Percentiles rank a stretch among this genome's conserved stretches.
These are phyloP conservation scores for Rhododendron kiyosumense DNA, from an alignment of 148 eudicot species.

Conservation along the genomic window DNA sequence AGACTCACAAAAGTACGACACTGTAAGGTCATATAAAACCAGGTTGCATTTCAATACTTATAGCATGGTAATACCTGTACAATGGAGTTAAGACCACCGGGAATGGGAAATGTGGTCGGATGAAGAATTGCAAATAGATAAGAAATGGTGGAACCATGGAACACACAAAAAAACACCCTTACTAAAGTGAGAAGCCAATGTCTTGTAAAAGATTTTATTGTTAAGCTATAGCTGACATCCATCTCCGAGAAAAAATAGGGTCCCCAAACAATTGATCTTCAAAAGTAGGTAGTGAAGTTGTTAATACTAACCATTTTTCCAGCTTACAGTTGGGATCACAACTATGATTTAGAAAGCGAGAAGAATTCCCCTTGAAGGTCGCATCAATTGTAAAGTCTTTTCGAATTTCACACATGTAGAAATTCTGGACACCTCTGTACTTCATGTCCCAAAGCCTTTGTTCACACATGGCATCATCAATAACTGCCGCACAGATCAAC, in stretches of 20 bases:
- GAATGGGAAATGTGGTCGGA: neutral
- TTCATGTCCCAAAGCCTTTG: slow-evolving; percentile 97
- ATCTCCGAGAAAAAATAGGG: neutral
- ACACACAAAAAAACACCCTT: neutral
- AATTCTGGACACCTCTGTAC: slow-evolving; percentile 55
- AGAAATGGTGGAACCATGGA: neutral
- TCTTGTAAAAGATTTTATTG: neutral
- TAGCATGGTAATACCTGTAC: neutral
- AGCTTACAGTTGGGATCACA: slow-evolving; percentile 94
- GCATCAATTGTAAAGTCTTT: slow-evolving; percentile 94
- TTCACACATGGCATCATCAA: slow-evolving; percentile 76
- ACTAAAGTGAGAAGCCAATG: neutral
- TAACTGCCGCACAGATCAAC: slow-evolving; percentile 43
- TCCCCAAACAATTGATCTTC: neutral
- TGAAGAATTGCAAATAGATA: neutral
- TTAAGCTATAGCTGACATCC: neutral
- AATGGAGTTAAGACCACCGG: neutral
- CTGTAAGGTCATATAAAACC: neutral
- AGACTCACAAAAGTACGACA: neutral
- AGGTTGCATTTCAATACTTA: neutral
- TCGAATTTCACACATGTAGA: slow-evolving; percentile 89
- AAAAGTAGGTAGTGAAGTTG: neutral
- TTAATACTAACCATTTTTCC: slow-evolving; percentile 83
- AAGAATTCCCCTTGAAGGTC: slow-evolving; percentile 81
- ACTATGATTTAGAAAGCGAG: slow-evolving; percentile 93